phyloP scores from a whole-genome alignment of 2,329 filamentous ascomycete genomes.

The Diaporthe australafricana region DNA sequence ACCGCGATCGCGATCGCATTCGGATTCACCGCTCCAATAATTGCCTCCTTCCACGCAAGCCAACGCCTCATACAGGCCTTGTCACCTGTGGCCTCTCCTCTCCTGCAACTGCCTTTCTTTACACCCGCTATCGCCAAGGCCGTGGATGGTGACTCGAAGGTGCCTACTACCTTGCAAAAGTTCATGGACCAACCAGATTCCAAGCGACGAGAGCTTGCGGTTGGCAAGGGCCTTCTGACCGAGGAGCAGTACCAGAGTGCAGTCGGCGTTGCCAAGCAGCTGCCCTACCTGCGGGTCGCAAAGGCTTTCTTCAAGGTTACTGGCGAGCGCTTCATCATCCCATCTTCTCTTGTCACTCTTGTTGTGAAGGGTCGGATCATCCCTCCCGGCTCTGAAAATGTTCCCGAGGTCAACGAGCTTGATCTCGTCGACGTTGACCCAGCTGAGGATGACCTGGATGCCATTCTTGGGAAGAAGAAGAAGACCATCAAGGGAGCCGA shows the following conservation, averaged over 20 bases:
- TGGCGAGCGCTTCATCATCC: conserved; percentile 92
- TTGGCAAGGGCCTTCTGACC: conserved; percentile 77
- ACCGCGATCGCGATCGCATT: conserved; percentile 89
- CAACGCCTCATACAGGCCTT: conserved; percentile 93
- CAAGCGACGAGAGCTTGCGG: conserved; percentile 76
- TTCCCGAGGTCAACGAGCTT: conserved; percentile 79
- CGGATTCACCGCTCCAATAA: conserved; percentile 83
- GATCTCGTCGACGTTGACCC: conserved; percentile 94
- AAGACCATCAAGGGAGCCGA: conserved; percentile 72
- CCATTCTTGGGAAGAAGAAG: conserved; percentile 82
- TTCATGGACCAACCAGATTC: conserved; percentile 88
- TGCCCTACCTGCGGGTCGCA: conserved; percentile 86
- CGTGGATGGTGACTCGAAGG: conserved; percentile 80
- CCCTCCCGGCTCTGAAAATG: conserved; percentile 81
- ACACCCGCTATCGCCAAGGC: conserved; percentile 73
- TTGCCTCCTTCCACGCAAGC: conserved; percentile 83
- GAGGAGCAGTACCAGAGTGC: conserved; percentile 82
- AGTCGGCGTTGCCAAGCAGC: conserved; percentile 81
- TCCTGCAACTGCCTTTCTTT: conserved; percentile 92
- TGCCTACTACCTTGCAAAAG: conserved; percentile 82
- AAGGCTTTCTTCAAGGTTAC: conserved; percentile 99
- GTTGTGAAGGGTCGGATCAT: conserved; percentile 96
- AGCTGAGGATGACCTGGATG: conserved; percentile 91
- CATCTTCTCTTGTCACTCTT: conserved; percentile 90
- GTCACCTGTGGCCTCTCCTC: conserved; percentile 83